Evolutionary conservation across 225 moss, liverwort and hornwort species (phyloP).

Genomic region (Antitrichia curtipendula): DNA sequence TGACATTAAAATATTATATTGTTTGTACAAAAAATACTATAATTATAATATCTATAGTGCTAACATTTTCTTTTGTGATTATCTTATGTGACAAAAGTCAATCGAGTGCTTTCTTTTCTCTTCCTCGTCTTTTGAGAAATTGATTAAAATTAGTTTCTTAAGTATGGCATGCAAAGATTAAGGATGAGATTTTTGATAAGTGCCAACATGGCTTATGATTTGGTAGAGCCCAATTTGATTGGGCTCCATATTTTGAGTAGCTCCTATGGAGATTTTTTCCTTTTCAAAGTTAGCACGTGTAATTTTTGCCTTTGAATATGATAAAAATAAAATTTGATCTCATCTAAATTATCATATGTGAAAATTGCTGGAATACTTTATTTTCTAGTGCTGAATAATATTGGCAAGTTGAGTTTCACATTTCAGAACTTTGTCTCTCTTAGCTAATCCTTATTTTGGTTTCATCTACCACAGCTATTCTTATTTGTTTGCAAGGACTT

Average conservation of each 20-base stretch:
- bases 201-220: neutral
- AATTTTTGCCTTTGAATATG: too few relatives aligned
- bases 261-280: too few relatives aligned
- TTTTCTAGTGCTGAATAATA: too few relatives aligned
- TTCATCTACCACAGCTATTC: too few relatives aligned
- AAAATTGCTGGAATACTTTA: accelerated
- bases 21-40: neutral
- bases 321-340: too few relatives aligned
- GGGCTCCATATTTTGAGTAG: too few relatives aligned
- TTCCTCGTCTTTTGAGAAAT: accelerated
- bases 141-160: neutral
- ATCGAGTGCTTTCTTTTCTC: neutral
- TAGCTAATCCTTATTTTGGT: too few relatives aligned
- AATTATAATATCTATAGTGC: neutral
- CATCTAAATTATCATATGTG: too few relatives aligned
- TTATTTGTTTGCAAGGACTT: too few relatives aligned
- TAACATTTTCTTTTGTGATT: neutral
- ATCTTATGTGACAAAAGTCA: neutral
- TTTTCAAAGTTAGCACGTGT: too few relatives aligned
- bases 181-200: neutral
- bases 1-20: too few relatives aligned
- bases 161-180: neutral
- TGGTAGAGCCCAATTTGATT: neutral
- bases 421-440: neutral
- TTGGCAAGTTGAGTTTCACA: too few relatives aligned